Evolutionary conservation across 768 basidiomycete species (phyloP), one percentile per base, ranked within the genome.

Genomic region (Kockovaella imperatae): DNA sequence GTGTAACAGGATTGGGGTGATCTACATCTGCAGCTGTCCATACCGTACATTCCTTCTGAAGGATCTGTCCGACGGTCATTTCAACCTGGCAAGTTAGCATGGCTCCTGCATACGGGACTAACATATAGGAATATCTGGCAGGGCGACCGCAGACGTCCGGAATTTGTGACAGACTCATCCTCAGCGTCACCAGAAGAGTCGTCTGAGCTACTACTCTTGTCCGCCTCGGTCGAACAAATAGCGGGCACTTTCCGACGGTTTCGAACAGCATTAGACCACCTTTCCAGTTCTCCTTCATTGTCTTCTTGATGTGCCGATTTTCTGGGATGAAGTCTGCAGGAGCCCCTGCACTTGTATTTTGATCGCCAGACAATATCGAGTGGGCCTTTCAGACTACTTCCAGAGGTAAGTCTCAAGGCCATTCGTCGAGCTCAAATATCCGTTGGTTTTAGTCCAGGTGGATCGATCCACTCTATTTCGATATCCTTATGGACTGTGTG

Each of bases 381-480:
- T 10, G 47, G 17, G n/a, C 15, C 17, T n/a, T 31, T 5, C 4
- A 7, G n/a, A n/a, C n/a, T 5, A 21, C 14, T 17, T 14, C 11
- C 13, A 5, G 43, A 15, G 28, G 23, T 13, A 5, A 45, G 7
- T 18, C 17, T 7, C n/a, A 45, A 14, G 8, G 18, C 17, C 5
- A 45, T 5, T 7, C n/a, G 43, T 20, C 43, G 47, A 49, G 39
- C 38, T 10, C 47, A 39, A 23, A 49, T 29, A 21, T 49, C 47
- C 17, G 25, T 6, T 5, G 47, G 47, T 13, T 41, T 4, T 8
- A 49, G 38, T 20, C 47, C 47, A 10, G 47, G 36, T 14, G 25
- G 38, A 31, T 41, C 47, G 6, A 41, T 4, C 47, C 47, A 49
- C 18, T 49, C 39, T 10, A 49, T 42, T 4, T 36, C 5, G 17